Evolutionary conservation across 148 eudicot genomes (phyloP).

Genomic region (Vaccinium corymbosum): DNA sequence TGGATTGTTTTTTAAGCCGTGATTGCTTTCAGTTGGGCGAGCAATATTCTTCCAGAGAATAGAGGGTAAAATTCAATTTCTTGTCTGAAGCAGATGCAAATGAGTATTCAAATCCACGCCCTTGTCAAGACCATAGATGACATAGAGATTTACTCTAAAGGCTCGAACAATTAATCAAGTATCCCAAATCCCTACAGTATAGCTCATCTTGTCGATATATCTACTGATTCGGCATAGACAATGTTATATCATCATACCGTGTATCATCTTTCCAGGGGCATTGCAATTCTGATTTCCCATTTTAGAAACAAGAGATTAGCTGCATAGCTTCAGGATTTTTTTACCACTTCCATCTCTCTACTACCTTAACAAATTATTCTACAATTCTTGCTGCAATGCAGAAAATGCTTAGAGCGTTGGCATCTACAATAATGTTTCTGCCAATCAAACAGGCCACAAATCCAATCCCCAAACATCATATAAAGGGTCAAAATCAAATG

Average conservation of each 20-base stretch:
- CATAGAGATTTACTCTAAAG: not conserved
- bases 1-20: not conserved
- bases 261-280: not conserved
- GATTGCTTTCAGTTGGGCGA: not conserved
- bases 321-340: not conserved
- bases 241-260: not conserved
- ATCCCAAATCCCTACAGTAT: not conserved
- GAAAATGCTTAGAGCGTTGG: not conserved
- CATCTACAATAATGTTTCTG: not conserved
- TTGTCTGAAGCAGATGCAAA: not conserved
- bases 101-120: not conserved
- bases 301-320: not conserved
- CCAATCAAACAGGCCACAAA: not conserved
- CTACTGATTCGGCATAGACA: not conserved
- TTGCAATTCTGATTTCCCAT: not conserved
- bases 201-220: not conserved
- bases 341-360: not conserved
- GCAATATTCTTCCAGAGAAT: not conserved
- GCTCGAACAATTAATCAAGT: not conserved
- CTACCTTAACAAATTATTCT: not conserved
- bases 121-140: not conserved
- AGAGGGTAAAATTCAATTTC: not conserved
- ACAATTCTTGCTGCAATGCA: not conserved
- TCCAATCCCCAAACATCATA: not conserved
- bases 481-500: conserved; percentile 9